Percentiles rank a stretch among this genome's conserved stretches.
These are phyloP conservation scores for Magnusiomyces sp. DNA, from an alignment of 1,139 yeast genomes.

Conservation along the genomic window DNA sequence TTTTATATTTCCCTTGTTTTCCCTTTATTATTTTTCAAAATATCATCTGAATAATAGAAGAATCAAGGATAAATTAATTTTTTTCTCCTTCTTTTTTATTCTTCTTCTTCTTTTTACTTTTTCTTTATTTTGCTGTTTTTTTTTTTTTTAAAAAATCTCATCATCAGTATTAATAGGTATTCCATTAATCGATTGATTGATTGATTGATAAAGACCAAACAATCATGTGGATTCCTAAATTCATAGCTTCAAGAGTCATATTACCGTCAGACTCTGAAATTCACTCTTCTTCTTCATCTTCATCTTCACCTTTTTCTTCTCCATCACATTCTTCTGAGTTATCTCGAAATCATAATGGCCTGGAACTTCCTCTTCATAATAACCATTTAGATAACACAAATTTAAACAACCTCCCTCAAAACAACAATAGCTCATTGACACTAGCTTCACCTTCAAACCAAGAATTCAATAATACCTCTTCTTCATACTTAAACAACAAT, in stretches of 20 bases:
- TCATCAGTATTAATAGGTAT: too few relatives aligned
- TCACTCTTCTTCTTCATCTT: background rate
- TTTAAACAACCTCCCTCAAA: background rate
- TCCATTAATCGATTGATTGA: too few relatives aligned
- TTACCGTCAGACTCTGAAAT: slow-evolving; percentile 13
- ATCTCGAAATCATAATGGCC: background rate
- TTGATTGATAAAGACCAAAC: too few relatives aligned
- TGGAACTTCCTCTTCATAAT: background rate
- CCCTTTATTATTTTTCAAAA: background rate
- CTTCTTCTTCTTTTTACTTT: background rate
- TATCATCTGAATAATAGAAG: background rate
- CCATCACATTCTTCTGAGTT: background rate
- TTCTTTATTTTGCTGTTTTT: background rate
- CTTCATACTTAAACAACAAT: background rate
- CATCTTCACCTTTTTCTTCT: background rate
- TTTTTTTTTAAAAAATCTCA: background rate
- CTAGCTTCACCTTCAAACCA: background rate
- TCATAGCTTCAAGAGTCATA: slow-evolving; percentile 12
- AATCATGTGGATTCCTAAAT: slow-evolving; percentile 7
- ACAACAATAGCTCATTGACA: background rate
- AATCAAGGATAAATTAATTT: background rate
- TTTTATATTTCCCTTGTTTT: background rate
- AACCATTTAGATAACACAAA: too few relatives aligned
- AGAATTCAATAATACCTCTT: background rate
- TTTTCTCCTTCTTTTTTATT: background rate